A percentile compares a stretch with the other conserved stretches of the same genome.
Conservation (phyloP, 306 rosid species). For the Ochetophila trinervis region DNA sequence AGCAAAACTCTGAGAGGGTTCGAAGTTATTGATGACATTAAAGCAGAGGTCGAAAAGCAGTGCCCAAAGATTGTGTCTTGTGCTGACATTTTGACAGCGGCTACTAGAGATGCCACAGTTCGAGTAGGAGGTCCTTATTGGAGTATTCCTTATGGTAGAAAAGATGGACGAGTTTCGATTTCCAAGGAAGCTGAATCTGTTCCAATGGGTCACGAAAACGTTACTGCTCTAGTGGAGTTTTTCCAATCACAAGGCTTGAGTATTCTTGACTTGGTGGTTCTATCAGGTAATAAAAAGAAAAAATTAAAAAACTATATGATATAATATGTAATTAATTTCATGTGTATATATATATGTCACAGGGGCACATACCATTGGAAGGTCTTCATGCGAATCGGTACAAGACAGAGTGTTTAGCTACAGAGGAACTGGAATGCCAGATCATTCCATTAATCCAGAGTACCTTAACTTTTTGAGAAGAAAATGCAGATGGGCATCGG, state of each 20-base stretch:
- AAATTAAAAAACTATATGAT: too few species aligned
- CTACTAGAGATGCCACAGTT: conserved; percentile 72
- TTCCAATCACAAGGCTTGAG: conserved; percentile 65
- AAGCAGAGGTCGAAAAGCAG: conserved; percentile 56
- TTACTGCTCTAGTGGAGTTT: conserved; percentile 53
- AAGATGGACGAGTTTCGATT: conserved; percentile 55
- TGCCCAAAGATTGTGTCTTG: conserved; percentile 77
- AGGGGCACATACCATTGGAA: conserved; percentile 94
- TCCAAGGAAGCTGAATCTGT: conserved; percentile 53
- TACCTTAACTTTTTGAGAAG: conserved; percentile 64
- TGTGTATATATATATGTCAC: neutral
- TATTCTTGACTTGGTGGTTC: conserved; percentile 64
- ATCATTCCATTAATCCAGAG: conserved; percentile 45
- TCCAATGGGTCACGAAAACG: conserved; percentile 64
- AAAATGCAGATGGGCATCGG: conserved; percentile 86
- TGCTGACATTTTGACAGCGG: conserved; percentile 61
- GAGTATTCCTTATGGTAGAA: conserved; percentile 68
- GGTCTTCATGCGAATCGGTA: conserved; percentile 58
- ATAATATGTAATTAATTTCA: neutral
- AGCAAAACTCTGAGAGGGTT: conserved; percentile 85
- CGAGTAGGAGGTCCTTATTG: conserved; percentile 69
- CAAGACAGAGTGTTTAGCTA: conserved; percentile 63
- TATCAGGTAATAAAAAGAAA: too few species aligned
- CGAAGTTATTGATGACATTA: conserved; percentile 73
- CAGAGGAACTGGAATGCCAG: conserved; percentile 52